Base-by-base conservation (phyloP, 495 filamentous ascomycete species). In the Xylaria venustula region DNA sequence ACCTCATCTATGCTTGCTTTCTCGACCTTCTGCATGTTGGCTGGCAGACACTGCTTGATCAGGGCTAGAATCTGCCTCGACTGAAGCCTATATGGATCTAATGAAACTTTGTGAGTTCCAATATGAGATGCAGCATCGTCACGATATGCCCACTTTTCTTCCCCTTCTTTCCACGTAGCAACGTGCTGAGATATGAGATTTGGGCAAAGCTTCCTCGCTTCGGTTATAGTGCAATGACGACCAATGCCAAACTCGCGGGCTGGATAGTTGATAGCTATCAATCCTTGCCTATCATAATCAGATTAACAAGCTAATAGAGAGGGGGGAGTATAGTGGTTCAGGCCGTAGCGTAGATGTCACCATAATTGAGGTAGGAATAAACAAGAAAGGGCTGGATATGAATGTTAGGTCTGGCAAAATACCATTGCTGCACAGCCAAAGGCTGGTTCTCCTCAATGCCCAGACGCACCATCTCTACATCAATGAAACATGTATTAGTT, bases 221-320 rank as follows among this genome's bases (percentile, higher is more conserved):
- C 95, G 7, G 77, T 80, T 36, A 88, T 83, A 6, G 84, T 87
- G 46, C 92, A 78, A 73, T 91, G 88, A 23, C 93, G 76, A 41
- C 78, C 88, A 34, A 98, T 86, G 7, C 90, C 91, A 62, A 83
- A 94, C 0, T 81, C 79, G 15, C 94, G 85, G 9, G 94, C 92
- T 1, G 94, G 88, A 68, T 98, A 98, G 72, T 98, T 98, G 70
- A 98, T 86, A 6, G 94, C 94, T 56, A 98, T 98, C 17, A 98
- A 81, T 15, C 90, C 93, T 73, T 83, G 77, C 81, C 82, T 84
- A 51, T 48, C 26, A 47, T 46, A 26, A 42, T 47, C 5, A 23
- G 49, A 62, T 50, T 74, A 68, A 23, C 45, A 40, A 25, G n/a
- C n/a, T n/a, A n/a, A n/a, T 28, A 53, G 25, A 53, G 25, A 1